Evolutionary conservation across 2,329 filamentous ascomycete species (phyloP).

Genomic region (Exophiala lecanii-corni): DNA sequence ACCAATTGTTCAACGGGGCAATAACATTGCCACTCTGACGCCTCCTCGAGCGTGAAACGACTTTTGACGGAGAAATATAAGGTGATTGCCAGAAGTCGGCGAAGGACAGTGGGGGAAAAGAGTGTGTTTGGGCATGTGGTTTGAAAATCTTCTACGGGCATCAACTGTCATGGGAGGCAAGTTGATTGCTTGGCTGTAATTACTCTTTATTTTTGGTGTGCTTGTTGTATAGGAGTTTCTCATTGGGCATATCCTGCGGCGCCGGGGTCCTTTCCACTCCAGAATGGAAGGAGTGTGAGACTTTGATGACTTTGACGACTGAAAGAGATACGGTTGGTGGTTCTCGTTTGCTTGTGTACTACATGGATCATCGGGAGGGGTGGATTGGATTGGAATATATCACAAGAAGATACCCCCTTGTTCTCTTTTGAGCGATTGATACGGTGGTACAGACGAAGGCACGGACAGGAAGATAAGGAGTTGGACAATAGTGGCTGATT

Average conservation of each 20-base stretch:
- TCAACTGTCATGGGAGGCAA: background rate
- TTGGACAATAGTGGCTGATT: background rate
- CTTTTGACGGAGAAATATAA: background rate
- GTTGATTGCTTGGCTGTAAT: background rate
- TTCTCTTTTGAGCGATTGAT: background rate
- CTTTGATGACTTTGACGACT: background rate
- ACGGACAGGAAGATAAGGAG: background rate
- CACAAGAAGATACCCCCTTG: background rate
- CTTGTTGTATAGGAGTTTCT: background rate
- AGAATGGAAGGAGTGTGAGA: background rate
- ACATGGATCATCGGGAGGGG: background rate
- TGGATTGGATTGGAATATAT: background rate
- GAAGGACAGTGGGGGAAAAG: background rate
- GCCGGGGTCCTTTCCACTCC: background rate
- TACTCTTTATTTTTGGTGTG: too few species aligned
- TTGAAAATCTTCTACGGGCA: background rate
- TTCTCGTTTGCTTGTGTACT: background rate
- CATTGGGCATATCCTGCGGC: background rate
- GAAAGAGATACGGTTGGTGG: background rate
- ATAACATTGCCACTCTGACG: slow-evolving; percentile 15
- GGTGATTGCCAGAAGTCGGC: background rate
- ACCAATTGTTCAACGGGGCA: slow-evolving; percentile 22
- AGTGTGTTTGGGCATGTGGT: background rate
- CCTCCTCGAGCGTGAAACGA: slow-evolving; percentile 17
- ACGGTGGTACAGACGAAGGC: background rate